Evolutionary conservation across 306 rosid genomes (phyloP).

Genomic region (Styphnolobium japonicum): DNA sequence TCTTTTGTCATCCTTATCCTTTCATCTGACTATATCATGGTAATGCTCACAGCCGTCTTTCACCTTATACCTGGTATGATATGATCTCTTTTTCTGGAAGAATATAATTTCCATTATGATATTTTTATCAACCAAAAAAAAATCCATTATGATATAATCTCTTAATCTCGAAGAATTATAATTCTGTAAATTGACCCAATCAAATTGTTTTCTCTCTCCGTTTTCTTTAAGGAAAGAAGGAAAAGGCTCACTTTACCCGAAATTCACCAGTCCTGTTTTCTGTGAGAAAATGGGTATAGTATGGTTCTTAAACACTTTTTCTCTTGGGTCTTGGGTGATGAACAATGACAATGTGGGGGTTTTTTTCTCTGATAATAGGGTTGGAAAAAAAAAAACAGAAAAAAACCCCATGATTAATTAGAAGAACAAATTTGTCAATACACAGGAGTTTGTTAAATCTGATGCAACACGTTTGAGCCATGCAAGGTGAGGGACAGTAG

Average conservation of each 20-base stretch:
- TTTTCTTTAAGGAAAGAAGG: background rate
- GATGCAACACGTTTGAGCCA: conserved; percentile 57
- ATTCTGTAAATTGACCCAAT: conserved; percentile 11
- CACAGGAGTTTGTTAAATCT: background rate
- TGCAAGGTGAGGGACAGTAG: conserved; percentile 42
- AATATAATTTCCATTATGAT: background rate
- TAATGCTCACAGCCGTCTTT: conserved; percentile 8
- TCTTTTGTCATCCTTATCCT: background rate
- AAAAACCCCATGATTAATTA: background rate
- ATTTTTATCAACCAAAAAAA: no score
- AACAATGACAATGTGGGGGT: conserved; percentile 33
- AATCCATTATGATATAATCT: background rate
- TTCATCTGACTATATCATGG: conserved; percentile 5
- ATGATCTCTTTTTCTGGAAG: background rate
- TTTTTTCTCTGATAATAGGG: background rate
- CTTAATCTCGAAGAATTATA: background rate
- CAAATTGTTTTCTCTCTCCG: conserved; percentile 12
- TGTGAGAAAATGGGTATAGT: background rate
- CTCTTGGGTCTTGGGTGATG: conserved; percentile 18
- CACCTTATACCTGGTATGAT: background rate
- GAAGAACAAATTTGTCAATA: background rate
- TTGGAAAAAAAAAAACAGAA: background rate
- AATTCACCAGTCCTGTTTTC: conserved; percentile 27
- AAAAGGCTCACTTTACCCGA: background rate
- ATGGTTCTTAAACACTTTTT: background rate